Evolutionary conservation across 768 basidiomycete genomes (phyloP).

Genomic region (Hortiboletus flavorubellus): DNA sequence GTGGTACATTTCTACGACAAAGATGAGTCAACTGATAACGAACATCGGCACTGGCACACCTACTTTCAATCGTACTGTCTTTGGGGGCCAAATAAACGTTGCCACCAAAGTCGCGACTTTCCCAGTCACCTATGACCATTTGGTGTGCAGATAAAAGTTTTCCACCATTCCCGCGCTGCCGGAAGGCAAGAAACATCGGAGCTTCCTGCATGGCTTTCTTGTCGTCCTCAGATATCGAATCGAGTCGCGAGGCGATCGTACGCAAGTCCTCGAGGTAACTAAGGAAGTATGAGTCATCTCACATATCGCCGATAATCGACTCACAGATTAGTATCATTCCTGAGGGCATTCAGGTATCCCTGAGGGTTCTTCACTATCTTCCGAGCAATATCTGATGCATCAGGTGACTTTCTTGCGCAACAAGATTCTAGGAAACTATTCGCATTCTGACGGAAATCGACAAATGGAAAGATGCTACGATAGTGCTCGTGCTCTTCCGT

Average conservation of each 20-base stretch:
- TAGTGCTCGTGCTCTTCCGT: conserved; percentile 5
- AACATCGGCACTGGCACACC: neutral
- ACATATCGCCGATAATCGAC: neutral
- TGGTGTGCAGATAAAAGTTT: conserved; percentile 7
- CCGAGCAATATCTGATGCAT: conserved; percentile 9
- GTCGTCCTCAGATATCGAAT: conserved; percentile 8
- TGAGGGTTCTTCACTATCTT: conserved; percentile 10
- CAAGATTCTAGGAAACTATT: conserved; percentile 15
- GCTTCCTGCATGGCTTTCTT: conserved; percentile 8
- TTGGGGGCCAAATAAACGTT: conserved; percentile 8
- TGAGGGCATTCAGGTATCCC: neutral
- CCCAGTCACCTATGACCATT: conserved; percentile 15
- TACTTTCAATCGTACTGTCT: conserved; percentile 10
- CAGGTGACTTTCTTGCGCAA: conserved; percentile 11
- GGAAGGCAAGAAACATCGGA: conserved; percentile 8
- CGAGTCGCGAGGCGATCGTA: conserved; percentile 9
- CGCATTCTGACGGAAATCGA: conserved; percentile 11
- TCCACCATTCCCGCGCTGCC: neutral
- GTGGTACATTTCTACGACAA: conserved; percentile 9
- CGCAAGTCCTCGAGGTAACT: conserved; percentile 16
- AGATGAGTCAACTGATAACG: neutral
- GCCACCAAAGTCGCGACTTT: conserved; percentile 1
- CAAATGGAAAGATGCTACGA: conserved; percentile 12
- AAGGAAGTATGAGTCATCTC: neutral
- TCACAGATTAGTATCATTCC: neutral